Evolutionary conservation across 768 basidiomycete species (phyloP), one percentile per base, ranked within the genome.

Genomic region (Galerina sulciceps): DNA sequence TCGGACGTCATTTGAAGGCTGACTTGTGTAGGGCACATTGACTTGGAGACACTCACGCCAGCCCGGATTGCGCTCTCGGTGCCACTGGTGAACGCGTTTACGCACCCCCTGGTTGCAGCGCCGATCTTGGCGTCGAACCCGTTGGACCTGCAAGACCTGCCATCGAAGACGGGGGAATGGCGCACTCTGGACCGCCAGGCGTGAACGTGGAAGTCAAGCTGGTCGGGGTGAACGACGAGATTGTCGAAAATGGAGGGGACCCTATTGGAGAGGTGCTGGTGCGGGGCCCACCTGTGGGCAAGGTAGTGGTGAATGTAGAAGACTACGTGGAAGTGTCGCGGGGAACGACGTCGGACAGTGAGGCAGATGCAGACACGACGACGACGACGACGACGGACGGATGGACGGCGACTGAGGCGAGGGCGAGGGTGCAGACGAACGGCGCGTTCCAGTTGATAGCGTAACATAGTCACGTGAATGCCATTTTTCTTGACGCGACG

Each of bases 131-230:
- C 91, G 6, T 85, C 91, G 8, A 91, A 96, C 67, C 87, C 91
- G 8, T 83, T 93, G 53, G 95, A 98, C 70, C 72, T 97, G 22
- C 95, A 97, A 73, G 81, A 86, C 10, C 85, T 93, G 70, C 79
- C 83, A 3, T 64, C 71, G 4, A 57, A 49, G 22, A 36, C 9
- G 17, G 43, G 13, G 13, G 54, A 1, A 64, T 73, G 31, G 79
- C 81, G 3, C 81, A 81, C 65, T 83, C 85, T 11, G 95, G 94
- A 4, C 88, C 94, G 3, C 95, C 96, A 2, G 83, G 86, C n/a
- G 79, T 88, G 53, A 96, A 96, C 66, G 78, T 94, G 0, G 96
- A 97, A 71, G 86, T 84, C 5, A 90, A 94, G 69, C 79, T 98
- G n/a, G 68, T 81, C 0, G 87, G 81, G 0, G 83, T 92, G 10